Evolutionary conservation across 2,329 filamentous ascomycete species (phyloP).

Genomic region (Aspergillus niger): DNA sequence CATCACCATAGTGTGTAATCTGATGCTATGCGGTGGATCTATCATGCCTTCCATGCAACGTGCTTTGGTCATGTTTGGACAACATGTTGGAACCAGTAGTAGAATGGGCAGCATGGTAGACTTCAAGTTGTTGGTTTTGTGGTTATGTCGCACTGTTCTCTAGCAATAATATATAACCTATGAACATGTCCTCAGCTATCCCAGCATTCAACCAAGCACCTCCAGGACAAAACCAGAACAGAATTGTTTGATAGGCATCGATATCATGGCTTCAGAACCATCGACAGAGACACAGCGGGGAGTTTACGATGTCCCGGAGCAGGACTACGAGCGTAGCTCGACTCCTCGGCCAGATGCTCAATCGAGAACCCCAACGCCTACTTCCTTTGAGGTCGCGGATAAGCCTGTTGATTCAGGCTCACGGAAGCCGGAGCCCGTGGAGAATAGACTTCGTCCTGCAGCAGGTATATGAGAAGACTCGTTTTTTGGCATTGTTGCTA

Average conservation of each 20-base stretch:
- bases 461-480: constrained; percentile 10
- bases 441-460: constrained; percentile 20
- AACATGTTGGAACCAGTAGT: too few relatives aligned
- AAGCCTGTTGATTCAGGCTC: not conserved
- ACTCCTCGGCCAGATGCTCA: not conserved
- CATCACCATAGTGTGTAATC: too few relatives aligned
- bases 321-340: not conserved
- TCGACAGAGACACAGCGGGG: not conserved
- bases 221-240: not conserved
- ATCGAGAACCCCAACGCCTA: not conserved
- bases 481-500: constrained; percentile 19
- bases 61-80: not conserved
- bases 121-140: too few relatives aligned
- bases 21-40: not conserved
- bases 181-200: not conserved
- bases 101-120: too few relatives aligned
- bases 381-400: not conserved
- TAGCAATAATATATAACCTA: not conserved
- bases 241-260: not conserved
- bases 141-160: too few relatives aligned
- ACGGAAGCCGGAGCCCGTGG: constrained; percentile 7
- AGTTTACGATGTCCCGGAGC: not conserved
- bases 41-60: not conserved
- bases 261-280: not conserved
- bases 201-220: too few relatives aligned